These are phyloP conservation scores for Plasmodium fragile DNA, from an alignment of 169 alveolate species.

Conservation along the genomic window DNA sequence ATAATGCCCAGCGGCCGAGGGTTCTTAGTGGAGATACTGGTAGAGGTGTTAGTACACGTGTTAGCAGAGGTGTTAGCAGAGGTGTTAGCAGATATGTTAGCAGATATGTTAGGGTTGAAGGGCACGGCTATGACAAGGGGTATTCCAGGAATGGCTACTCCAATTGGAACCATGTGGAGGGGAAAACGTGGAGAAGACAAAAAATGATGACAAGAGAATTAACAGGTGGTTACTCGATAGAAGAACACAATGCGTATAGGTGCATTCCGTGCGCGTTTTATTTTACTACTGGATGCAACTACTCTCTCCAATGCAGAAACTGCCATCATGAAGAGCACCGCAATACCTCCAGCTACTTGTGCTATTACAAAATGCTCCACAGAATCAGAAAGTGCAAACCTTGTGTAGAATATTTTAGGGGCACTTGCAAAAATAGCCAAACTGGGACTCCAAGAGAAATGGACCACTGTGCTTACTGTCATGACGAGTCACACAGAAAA, in stretches of 20 bases:
- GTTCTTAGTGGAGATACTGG: neutral
- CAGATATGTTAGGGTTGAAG: neutral
- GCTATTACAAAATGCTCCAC: neutral
- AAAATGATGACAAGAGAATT: neutral
- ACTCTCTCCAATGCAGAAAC: neutral
- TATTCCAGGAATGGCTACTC: neutral
- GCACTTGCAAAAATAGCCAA: neutral
- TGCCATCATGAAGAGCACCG: conserved; percentile 20
- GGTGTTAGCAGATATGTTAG: neutral
- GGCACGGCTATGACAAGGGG: neutral
- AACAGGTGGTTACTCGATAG: neutral
- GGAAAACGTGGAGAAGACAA: neutral
- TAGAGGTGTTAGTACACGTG: neutral
- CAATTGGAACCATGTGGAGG: neutral
- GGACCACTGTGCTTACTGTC: conserved; percentile 7
- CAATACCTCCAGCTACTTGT: neutral
- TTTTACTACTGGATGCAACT: conserved; percentile 12
- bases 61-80: neutral
- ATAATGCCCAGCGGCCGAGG: conserved; percentile 1
- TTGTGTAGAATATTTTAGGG: neutral
- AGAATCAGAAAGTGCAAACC: neutral
- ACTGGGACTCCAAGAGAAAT: neutral
- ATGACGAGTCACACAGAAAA: neutral
- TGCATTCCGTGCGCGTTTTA: conserved; percentile 2
- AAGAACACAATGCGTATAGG: conserved; percentile 1